phyloP scores from a whole-genome alignment of 139 green algal species.

The Picochlorum sp. region DNA sequence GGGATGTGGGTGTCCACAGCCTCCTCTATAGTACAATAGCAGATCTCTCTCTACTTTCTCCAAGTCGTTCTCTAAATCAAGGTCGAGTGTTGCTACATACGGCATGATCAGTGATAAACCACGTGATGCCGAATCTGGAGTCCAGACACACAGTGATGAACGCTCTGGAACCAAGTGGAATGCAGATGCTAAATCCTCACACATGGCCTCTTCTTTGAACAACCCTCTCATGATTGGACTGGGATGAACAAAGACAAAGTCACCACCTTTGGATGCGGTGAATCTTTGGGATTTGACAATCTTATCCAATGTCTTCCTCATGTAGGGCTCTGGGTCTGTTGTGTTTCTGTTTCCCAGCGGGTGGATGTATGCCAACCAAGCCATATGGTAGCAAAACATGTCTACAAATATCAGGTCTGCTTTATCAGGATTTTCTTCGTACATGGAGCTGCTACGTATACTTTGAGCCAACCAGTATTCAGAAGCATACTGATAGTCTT shows the following conservation, averaged over 20 bases:
- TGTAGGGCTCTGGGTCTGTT: conserved; percentile 16
- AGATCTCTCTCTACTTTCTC: conserved; percentile 9
- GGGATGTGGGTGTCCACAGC: conserved; percentile 20
- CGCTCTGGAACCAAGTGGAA: conserved; percentile 21
- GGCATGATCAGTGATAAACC: conserved; percentile 24
- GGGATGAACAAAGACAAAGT: conserved; percentile 28
- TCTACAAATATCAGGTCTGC: conserved; percentile 37
- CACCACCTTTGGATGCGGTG: conserved; percentile 22
- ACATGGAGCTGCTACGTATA: conserved; percentile 11
- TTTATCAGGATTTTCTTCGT: neutral
- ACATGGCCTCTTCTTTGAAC: conserved; percentile 23
- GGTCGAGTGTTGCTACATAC: conserved; percentile 19
- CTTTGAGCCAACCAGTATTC: conserved; percentile 28
- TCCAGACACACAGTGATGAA: conserved; percentile 30
- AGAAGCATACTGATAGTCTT: conserved; percentile 28
- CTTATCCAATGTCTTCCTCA: conserved; percentile 9
- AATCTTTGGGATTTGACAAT: conserved; percentile 22
- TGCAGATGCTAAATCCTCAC: conserved; percentile 29
- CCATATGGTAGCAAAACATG: conserved; percentile 31
- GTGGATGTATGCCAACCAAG: conserved; percentile 31
- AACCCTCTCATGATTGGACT: conserved; percentile 18
- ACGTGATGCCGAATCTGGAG: conserved; percentile 11
- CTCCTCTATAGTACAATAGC: conserved; percentile 23
- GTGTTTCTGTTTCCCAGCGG: conserved; percentile 9
- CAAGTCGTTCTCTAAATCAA: conserved; percentile 16